A percentile compares a stretch with the other conserved stretches of the same genome.
These are phyloP conservation scores for Ogataea corticis DNA, from an alignment of 805 yeast genomes.

Conservation along the genomic window DNA sequence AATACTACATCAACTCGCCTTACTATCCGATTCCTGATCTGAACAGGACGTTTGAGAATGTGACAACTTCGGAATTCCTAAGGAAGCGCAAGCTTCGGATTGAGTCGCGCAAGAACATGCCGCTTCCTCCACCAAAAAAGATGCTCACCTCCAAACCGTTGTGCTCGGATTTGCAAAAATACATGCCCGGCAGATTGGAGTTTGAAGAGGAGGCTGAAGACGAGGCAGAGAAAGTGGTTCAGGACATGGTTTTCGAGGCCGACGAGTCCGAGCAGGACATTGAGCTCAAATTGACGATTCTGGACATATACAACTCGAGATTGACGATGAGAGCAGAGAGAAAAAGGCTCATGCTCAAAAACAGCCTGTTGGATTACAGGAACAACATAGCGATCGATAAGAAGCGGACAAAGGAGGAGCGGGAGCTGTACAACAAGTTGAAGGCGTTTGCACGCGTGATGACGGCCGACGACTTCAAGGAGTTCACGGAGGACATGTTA, in stretches of 20 bases:
- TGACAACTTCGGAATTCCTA: slow-evolving; percentile 69
- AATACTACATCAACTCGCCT: slow-evolving; percentile 64
- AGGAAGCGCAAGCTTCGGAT: slow-evolving; percentile 66
- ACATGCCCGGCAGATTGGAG: slow-evolving; percentile 98
- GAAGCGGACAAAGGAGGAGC: slow-evolving; percentile 83
- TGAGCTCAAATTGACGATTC: slow-evolving; percentile 80
- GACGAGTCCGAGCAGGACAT: slow-evolving; percentile 89
- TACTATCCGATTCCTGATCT: slow-evolving; percentile 90
- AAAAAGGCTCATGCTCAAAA: slow-evolving; percentile 76
- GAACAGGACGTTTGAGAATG: slow-evolving; percentile 61
- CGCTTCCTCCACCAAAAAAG: slow-evolving; percentile 83
- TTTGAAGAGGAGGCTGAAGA: slow-evolving; percentile 96
- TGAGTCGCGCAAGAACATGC: slow-evolving; percentile 68
- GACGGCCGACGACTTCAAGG: slow-evolving; percentile 78
- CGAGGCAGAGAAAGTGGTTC: slow-evolving; percentile 91
- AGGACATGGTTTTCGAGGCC: slow-evolving; percentile 93
- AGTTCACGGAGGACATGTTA: slow-evolving; percentile 69
- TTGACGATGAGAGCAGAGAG: slow-evolving; percentile 91
- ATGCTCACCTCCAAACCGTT: slow-evolving; percentile 92
- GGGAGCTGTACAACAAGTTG: slow-evolving; percentile 71
- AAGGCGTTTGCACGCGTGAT: slow-evolving; percentile 82
- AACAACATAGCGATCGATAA: slow-evolving; percentile 81
- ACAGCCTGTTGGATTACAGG: slow-evolving; percentile 81
- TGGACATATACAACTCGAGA: slow-evolving; percentile 88
- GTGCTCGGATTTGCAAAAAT: slow-evolving; percentile 96